Evolutionary conservation across 2,329 filamentous ascomycete genomes (phyloP).

Genomic region (Aspergillus sp.): DNA sequence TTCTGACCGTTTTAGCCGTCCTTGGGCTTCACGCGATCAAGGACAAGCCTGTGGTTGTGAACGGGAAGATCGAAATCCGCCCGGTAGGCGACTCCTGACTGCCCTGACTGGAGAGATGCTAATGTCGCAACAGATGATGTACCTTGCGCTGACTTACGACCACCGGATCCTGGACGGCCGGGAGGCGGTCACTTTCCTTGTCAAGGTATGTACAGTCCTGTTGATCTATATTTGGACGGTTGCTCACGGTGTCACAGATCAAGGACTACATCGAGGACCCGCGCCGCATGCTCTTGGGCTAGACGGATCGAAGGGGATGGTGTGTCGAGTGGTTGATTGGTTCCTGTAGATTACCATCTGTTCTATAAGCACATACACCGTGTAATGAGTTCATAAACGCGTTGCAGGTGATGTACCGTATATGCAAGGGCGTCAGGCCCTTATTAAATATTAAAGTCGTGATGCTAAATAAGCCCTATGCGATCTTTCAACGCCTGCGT

Average conservation of each 20-base stretch:
- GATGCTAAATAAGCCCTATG: constrained; percentile 17
- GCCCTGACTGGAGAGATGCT: constrained; percentile 2
- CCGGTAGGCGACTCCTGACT: constrained; percentile 43
- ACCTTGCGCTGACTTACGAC: constrained; percentile 93
- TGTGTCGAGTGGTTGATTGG: background rate
- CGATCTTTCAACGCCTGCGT: constrained; percentile 26
- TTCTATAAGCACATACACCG: no score
- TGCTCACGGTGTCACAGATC: no score
- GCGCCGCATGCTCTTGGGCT: constrained; percentile 69
- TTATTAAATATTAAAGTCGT: no score
- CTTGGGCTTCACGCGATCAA: constrained; percentile 94
- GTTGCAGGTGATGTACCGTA: no score
- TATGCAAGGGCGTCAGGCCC: no score
- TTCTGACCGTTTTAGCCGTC: constrained; percentile 46
- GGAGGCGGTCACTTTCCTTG: constrained; percentile 90
- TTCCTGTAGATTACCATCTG: constrained; percentile 23
- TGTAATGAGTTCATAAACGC: no score
- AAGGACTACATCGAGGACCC: constrained; percentile 98
- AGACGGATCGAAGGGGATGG: constrained; percentile 10
- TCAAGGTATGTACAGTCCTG: constrained; percentile 64
- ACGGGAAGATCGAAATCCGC: constrained; percentile 88
- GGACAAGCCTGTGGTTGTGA: constrained; percentile 77
- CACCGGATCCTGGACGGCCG: constrained; percentile 90
- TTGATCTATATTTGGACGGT: no score
- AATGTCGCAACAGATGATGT: constrained; percentile 69